Evolutionary conservation across 2,329 filamentous ascomycete species (phyloP).

Genomic region (Fusarium nematophilum): DNA sequence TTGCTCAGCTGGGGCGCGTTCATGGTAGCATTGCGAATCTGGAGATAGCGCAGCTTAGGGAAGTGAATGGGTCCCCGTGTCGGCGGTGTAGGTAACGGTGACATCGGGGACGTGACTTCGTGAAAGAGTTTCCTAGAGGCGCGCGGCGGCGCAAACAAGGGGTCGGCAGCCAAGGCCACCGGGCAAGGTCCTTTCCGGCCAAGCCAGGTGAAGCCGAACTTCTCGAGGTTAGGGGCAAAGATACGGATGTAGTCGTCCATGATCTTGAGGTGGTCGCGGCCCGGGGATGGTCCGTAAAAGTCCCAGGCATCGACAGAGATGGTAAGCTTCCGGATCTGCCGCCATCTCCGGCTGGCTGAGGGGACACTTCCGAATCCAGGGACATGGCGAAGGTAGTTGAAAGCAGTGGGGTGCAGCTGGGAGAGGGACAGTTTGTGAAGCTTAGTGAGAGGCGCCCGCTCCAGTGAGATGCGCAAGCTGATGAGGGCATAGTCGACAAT

Average conservation of each 20-base stretch:
- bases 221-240: conserved; percentile 74
- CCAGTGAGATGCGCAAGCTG: conserved; percentile 84
- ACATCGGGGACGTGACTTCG: conserved; percentile 74
- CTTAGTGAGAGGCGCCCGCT: conserved; percentile 73
- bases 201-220: conserved; percentile 82
- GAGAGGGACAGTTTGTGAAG: conserved; percentile 78
- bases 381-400: conserved; percentile 81
- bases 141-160: conserved; percentile 70
- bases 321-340: conserved; percentile 78
- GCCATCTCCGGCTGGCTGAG: conserved; percentile 78
- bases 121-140: conserved; percentile 69
- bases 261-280: conserved; percentile 78
- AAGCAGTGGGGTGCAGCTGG: conserved; percentile 78
- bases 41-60: conserved; percentile 73
- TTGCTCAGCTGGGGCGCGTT: conserved; percentile 76
- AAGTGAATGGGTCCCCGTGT: conserved; percentile 71
- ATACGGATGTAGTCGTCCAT: conserved; percentile 82
- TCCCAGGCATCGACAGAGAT: conserved; percentile 80
- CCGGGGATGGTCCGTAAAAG: conserved; percentile 68
- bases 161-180: conserved; percentile 75
- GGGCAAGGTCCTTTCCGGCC: conserved; percentile 81
- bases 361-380: conserved; percentile 81
- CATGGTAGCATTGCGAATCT: conserved; percentile 78
- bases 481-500: conserved; percentile 91
- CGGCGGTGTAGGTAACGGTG: conserved; percentile 66